Base-by-base conservation (phyloP, 768 basidiomycete genomes). In the Suillus placidus region DNA sequence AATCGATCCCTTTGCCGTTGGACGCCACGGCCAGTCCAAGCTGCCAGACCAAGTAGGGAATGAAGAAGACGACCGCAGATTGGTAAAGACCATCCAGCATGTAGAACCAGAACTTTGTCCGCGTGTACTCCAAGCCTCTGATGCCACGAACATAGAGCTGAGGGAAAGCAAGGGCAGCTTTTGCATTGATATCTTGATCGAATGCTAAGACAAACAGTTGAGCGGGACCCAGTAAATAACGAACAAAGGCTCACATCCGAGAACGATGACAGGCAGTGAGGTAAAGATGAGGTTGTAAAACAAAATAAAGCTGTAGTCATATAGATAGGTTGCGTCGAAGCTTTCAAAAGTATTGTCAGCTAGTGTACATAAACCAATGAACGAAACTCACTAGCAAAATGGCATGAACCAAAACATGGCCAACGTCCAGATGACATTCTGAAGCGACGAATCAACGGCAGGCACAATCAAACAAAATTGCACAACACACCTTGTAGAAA, bases 101-200 rank as follows among this genome's bases (percentile, higher is more conserved):
- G 79, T 95, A 97, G 63, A 90, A 74, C 94, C 95, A 98, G 80
- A 99, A 99, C 79, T 93, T 95, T 61, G 80, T 68, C 12, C 94
- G 87, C 20, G 95, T 97, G 78, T 97, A 99, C 71, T 97, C 97
- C 18, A 95, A 82, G 26, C 96, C 95, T 18, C 90, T 88, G 68
- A 98, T 97, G 32, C 97, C 97, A 43, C 96, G 90, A 68, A 95
- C 83, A 76, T 99, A 99, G n/a, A 99, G 87, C 71, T 95, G 93
- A 6, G 97, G 97, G 80, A 93, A 97, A 7, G 94, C 95, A 38
- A 97, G 79, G 0, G 93, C 93, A 0, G 93, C 94, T 75, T 88
- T 87, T 23, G 93, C 91, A 73, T 95, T 94, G 71, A 97, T 83
- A 76, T 99, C 97, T 79, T 98, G 95, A 77, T 98, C 97, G 74